Evolutionary conservation across 2,329 filamentous ascomycete species (phyloP), one percentile per base, ranked within the genome.

Genomic region (Hypoxylon sp.): DNA sequence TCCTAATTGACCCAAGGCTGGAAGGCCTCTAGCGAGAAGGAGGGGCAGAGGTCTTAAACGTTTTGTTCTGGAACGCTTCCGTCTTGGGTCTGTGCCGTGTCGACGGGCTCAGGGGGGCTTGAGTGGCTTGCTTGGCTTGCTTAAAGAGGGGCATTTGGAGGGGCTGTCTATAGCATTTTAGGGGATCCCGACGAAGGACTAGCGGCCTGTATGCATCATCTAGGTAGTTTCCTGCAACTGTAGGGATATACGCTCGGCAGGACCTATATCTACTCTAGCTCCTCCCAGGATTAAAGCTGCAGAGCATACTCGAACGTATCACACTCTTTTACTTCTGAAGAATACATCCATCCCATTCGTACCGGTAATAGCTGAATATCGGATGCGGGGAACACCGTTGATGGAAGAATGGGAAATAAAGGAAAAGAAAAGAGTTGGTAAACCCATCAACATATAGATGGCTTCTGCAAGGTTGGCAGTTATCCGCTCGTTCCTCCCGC

Each of bases 11-110:
- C 8, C 35, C 47, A 62, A 67, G 58, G 64, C 60, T 69, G 52
- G 24, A 48, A 67, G 51, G 17, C 54, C 61, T 48, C 44, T 50
- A 47, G 19, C 19, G 8, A 44, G 39, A 21, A 44, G 48, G 54
- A 67, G 60, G 31, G 58, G 44, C 24, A 63, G 37, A 29, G 19
- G 47, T 42, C 35, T 37, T 53, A n/a, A 47, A 37, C 19, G 39
- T 42, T 54, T 55, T 61, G 68, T 70, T 70, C 68, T 71, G 62
- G 65, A 68, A 71, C 65, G 59, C 55, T 71, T 71, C 68, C 56
- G 48, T 69, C 65, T 39, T 66, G 52, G 52, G 59, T 48, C 46
- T n/a, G 47, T 68, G 62, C 62, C 57, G 57, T 60, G 57, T 62
- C 27, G 53, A 39, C 48, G 31, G 50, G 35, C 32, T 54, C 55